Evolutionary conservation across 495 filamentous ascomycete species (phyloP).

Genomic region (Penicillium psychrofluorescens): DNA sequence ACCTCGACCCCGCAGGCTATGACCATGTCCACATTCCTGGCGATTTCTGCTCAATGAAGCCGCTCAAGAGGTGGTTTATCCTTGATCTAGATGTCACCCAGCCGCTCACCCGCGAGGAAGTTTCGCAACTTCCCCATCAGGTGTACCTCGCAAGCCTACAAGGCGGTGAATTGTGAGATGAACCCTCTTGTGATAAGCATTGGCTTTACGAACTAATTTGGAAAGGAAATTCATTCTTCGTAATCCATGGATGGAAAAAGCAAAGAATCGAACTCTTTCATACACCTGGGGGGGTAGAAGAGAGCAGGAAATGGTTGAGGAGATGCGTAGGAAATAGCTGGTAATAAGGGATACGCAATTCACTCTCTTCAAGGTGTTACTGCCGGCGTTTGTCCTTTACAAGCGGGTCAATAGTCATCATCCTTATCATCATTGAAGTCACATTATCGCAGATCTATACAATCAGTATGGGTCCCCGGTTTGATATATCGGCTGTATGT

Average conservation of each 20-base stretch:
- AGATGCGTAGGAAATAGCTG: background rate
- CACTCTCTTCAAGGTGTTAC: conserved; percentile 11
- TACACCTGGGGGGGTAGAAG: conserved; percentile 12
- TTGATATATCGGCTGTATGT: no score
- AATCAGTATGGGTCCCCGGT: no score
- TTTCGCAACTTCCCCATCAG: conserved; percentile 11
- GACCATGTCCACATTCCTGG: conserved; percentile 19
- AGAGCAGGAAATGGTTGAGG: conserved; percentile 9
- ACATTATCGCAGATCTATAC: conserved; percentile 13
- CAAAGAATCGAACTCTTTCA: conserved; percentile 9
- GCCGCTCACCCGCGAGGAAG: conserved; percentile 5
- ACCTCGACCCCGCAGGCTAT: conserved; percentile 9
- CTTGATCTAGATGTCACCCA: conserved; percentile 15
- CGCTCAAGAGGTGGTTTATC: conserved; percentile 18
- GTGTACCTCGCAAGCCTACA: conserved; percentile 17
- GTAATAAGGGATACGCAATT: background rate
- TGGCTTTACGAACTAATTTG: background rate
- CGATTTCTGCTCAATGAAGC: conserved; percentile 12
- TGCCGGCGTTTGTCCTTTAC: conserved; percentile 14
- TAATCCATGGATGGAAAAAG: conserved; percentile 9
- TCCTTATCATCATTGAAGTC: conserved; percentile 11
- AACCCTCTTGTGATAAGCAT: background rate
- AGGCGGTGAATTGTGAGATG: conserved; percentile 13
- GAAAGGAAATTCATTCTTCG: conserved; percentile 12
- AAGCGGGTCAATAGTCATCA: conserved; percentile 10